Evolutionary conservation across 1,139 yeast species (phyloP).

Genomic region (Yamadazyma epiphylla): DNA sequence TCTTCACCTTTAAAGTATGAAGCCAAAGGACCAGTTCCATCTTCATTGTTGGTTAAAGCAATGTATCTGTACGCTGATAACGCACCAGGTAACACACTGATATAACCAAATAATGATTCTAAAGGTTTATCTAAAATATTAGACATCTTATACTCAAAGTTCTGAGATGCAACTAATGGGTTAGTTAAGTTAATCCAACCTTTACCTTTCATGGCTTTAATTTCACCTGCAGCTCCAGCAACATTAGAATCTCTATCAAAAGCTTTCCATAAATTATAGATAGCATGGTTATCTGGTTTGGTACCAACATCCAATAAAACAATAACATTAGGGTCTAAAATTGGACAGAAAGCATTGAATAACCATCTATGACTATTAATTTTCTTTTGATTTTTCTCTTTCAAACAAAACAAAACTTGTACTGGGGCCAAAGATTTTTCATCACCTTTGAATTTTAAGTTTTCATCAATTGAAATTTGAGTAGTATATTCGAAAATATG

Average conservation of each 20-base stretch:
- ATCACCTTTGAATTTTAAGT: constrained; percentile 71
- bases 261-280: constrained; percentile 94
- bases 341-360: constrained; percentile 88
- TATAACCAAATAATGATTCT: constrained; percentile 90
- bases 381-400: constrained; percentile 84
- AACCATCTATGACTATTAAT: constrained; percentile 96
- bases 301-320: constrained; percentile 91
- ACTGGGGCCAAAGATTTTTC: constrained; percentile 90
- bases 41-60: constrained; percentile 79
- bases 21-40: constrained; percentile 88
- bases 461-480: constrained; percentile 80
- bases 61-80: constrained; percentile 89
- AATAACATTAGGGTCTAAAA: constrained; percentile 82
- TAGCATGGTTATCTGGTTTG: constrained; percentile 75
- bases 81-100: constrained; percentile 94
- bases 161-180: constrained; percentile 94
- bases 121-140: constrained; percentile 92
- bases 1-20: constrained; percentile 91
- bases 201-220: constrained; percentile 89
- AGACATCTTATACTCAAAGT: constrained; percentile 94
- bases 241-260: constrained; percentile 93
- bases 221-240: constrained; percentile 98
- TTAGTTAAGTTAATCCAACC: constrained; percentile 76
- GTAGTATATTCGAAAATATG: constrained; percentile 94
- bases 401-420: constrained; percentile 83